Evolutionary conservation across 306 rosid species (phyloP), one percentile per base, ranked within the genome.

Genomic region (Sicyos edulis): DNA sequence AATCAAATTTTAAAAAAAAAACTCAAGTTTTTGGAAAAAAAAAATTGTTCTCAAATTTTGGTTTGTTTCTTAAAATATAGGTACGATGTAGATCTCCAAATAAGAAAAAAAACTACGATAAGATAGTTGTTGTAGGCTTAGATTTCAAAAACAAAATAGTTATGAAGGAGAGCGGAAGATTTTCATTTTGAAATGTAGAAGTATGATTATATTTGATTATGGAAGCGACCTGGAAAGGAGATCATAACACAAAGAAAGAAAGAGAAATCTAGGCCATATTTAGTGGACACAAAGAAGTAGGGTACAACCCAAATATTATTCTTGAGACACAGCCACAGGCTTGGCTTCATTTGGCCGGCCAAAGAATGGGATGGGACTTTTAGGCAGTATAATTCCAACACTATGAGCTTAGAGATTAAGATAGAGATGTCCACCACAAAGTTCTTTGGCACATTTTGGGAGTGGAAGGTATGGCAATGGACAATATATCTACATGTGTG

Each of bases 371-470:
- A 61, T 61, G 68, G 20, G 68, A 61, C 68, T 32, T 32, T 26
- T 26, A 59, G 65, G 65, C 44, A 59, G 65, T 42, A 61, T 32
- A 61, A 34, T 34, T 61, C 68, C 68, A 61, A 61, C 68, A 61
- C 68, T 32, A 0, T 29, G 45, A 60, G 19, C 9, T 14, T 51
- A 13, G 54, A 14, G 53, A 58, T 20, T 24, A 42, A 14, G 37
- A 32, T 32, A 32, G 37, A 32, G 67, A 61, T 61, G 47, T 61
- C 67, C 67, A 61, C 67, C 67, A 61, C 32, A 58, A 29, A 61
- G 20, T 61, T 32, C 21, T 26, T 61, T 61, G 21, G 47, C 67
- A 21, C 45, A 32, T 26, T 26, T 61, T 61, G 6, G 7, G 13
- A 61, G 67, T 61, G 67, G 67, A 8, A 34, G 47, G 44, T 26